Evolutionary conservation across 768 basidiomycete species (phyloP).

Genomic region (Termitomyces titanicus): DNA sequence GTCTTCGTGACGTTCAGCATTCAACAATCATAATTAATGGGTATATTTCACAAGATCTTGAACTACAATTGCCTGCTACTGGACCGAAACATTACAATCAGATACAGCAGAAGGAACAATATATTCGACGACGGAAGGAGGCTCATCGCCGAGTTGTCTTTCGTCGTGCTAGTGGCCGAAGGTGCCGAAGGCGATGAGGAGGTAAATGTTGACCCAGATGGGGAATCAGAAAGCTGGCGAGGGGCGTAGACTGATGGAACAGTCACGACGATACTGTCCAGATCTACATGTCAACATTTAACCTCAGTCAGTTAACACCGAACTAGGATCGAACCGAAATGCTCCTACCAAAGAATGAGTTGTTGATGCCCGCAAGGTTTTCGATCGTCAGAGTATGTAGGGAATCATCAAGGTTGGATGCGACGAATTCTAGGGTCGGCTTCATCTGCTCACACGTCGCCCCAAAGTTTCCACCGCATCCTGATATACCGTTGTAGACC

Average conservation of each 20-base stretch:
- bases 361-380: conserved; percentile 39
- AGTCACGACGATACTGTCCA: conserved; percentile 41
- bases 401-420: conserved; percentile 35
- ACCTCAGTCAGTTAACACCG: not conserved
- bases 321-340: not conserved
- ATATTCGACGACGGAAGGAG: not conserved
- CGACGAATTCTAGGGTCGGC: conserved; percentile 39
- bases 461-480: conserved; percentile 43
- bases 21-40: not conserved
- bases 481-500: conserved; percentile 36
- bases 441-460: conserved; percentile 42
- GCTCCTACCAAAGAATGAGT: conserved; percentile 39
- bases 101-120: conserved; percentile 3
- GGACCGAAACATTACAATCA: conserved; percentile 2
- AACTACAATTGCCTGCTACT: not conserved
- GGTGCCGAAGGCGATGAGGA: conserved; percentile 1
- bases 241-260: conserved; percentile 39
- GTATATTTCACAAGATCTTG: not conserved
- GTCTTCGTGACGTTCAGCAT: no score
- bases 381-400: conserved; percentile 34
- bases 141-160: not conserved
- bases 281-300: conserved; percentile 22
- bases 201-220: not conserved
- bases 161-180: not conserved
- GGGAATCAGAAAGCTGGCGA: conserved; percentile 20